Evolutionary conservation across 345 rosid genomes (phyloP), one percentile per base, ranked within the genome.

Genomic region (Camelina neglecta): DNA sequence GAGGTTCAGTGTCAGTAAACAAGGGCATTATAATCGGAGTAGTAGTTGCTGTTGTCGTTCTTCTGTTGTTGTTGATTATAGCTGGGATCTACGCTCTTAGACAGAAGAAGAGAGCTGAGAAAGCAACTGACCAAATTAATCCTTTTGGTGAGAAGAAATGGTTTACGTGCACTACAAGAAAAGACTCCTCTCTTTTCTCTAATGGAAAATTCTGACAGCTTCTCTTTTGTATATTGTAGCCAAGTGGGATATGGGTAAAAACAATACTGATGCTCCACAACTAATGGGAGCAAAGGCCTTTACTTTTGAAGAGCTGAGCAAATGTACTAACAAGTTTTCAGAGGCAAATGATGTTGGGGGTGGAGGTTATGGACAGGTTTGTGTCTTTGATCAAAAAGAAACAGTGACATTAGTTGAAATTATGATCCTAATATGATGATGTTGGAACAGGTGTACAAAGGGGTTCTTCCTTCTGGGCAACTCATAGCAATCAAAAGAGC

Each of bases 401-500:
- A 8, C 60, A 56, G 7, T 7, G 23, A 10, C 7, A 33, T 16
- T 15, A 29, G 41, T 3, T 3, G 2, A 56, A 29, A 33, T 29
- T 33, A n/a, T 58, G 7, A n/a, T 15, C 4, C 18, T 11, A 57
- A 7, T 15, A 2, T 15, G 7, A 57, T 60, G 48, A n/a, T 38
- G 31, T 29, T 29, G n/a, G 39, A 18, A 60, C 84, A 90, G 96
- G 96, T 90, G 58, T 90, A 88, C 65, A 83, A 83, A 77, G 93
- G 91, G 47, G 77, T 55, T 35, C 82, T 86, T 67, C 83, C 86
- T 4, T n/a, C 75, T 2, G 87, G 93, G 20, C 64, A 81, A 59
- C 39, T 85, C 20, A 42, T 87, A 38, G 96, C 93, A 29, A 83
- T 87, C 61, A 90, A 88, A 80, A 81, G 91, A 77, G 90, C 96